Evolutionary conservation across 306 rosid species (phyloP).

Genomic region (Acacia crassicarpa): DNA sequence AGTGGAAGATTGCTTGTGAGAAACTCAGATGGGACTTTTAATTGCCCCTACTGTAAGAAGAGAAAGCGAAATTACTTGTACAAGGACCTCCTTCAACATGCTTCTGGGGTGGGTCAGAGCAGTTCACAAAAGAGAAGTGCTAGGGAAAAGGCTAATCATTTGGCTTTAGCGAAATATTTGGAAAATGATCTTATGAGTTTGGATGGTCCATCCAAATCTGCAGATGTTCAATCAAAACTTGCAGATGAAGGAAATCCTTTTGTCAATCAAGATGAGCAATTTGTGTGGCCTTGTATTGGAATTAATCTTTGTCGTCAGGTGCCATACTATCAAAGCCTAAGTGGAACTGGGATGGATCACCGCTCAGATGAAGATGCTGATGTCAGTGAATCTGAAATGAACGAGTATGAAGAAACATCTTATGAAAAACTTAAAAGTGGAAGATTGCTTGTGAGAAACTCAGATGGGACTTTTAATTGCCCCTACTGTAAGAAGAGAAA

Average conservation of each 20-base stretch:
- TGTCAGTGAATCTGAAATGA: constrained; percentile 59
- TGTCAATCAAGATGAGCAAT: constrained; percentile 54
- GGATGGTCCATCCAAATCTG: constrained; percentile 48
- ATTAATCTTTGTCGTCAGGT: constrained; percentile 40
- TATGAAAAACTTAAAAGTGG: constrained; percentile 71
- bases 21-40: constrained; percentile 51
- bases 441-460: constrained; percentile 48
- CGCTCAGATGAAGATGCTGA: constrained; percentile 53
- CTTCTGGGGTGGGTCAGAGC: constrained; percentile 91
- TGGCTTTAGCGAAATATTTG: constrained; percentile 73
- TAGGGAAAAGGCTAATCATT: constrained; percentile 76
- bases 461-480: constrained; percentile 59
- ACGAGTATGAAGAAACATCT: constrained; percentile 53
- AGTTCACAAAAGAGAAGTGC: constrained; percentile 64
- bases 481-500: constrained; percentile 80
- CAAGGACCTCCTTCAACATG: constrained; percentile 81
- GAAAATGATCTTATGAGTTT: constrained; percentile 49
- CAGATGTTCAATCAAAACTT: constrained; percentile 48
- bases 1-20: constrained; percentile 56
- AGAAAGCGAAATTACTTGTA: constrained; percentile 57
- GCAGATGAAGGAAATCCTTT: constrained; percentile 47
- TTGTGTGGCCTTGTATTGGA: constrained; percentile 96
- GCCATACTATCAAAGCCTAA: constrained; percentile 30
- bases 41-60: constrained; percentile 82
- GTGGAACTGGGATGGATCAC: constrained; percentile 42